Base-by-base conservation (phyloP, 1,139 yeast genomes). In the Trichomonascaceae sp. region DNA sequence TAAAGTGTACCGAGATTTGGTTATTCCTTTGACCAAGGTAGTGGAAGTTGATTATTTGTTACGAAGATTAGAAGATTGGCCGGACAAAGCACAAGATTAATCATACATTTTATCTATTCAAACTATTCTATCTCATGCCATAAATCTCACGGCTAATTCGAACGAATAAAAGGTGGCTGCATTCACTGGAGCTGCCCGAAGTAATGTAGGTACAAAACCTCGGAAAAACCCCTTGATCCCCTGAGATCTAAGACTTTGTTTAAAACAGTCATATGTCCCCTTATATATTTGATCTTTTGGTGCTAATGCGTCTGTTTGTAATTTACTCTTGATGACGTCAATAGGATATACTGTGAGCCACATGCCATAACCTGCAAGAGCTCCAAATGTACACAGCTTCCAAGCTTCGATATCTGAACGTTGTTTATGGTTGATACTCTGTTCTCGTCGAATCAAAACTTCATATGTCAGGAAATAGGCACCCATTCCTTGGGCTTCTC, bases 101-200 rank as follows among this genome's bases (percentile, higher is more conserved):
- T 27, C 9, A 27, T 27, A 12, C 32, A n/a, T n/a, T n/a, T 10
- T 27, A 27, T 27, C 12, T 27, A 27, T 27, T 32, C 15, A 12
- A 3, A 7, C 17, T 36, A 9, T 9, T 15, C 41, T 36, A 36
- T 9, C 17, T 13, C n/a, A 36, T 12, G 41, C 69, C 50, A 67
- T 52, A 50, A 62, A 61, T 50, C 70, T 55, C 45, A 89, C 86
- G 5, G 96, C 85, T 53, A 87, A 70, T 71, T 91, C 98, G 67
- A 91, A 91, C 10, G 95, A 89, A 53, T 89, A 87, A 73, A 91
- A 91, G 0, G 98, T 91, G 32, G 96, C 96, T 52, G 96, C 98
- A 66, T 91, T 91, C 17, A 95, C 98, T 2, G 98, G 98, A 1
- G 96, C 96, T 53, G 98, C 97, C 71, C 98, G 84, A 62, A 91